These are phyloP conservation scores for Erodium trifolium DNA, from an alignment of 441 rosid genomes.

Conservation along the genomic window DNA sequence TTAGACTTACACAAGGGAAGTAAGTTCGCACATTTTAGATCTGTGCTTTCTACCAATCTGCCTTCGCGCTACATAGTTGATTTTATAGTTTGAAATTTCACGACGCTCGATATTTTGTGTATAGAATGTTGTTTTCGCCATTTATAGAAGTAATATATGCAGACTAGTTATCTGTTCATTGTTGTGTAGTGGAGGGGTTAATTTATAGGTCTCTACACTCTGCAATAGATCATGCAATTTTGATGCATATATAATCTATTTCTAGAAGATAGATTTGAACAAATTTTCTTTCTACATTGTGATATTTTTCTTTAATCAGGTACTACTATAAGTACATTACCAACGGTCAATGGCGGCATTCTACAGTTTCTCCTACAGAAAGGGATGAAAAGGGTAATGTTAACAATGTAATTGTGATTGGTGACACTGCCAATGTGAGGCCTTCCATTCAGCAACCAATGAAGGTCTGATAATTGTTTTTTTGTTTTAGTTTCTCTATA, in stretches of 20 bases:
- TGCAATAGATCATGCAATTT: too few relatives aligned
- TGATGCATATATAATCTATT: neutral
- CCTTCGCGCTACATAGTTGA: neutral
- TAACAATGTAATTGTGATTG: slow-evolving; percentile 67
- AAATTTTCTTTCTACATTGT: slow-evolving; percentile 4
- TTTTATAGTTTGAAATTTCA: neutral
- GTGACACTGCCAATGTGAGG: slow-evolving; percentile 79
- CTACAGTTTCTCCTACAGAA: slow-evolving; percentile 73
- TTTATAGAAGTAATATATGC: neutral
- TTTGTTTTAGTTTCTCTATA: neutral
- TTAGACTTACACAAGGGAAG: slow-evolving; percentile 85
- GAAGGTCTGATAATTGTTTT: slow-evolving; percentile 46
- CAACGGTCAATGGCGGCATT: slow-evolving; percentile 89
- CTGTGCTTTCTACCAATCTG: neutral
- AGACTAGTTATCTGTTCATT: neutral
- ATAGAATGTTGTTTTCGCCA: neutral
- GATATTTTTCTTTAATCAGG: slow-evolving; percentile 32
- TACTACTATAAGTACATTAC: slow-evolving; percentile 77
- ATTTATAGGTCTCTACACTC: too few relatives aligned
- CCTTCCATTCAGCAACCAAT: slow-evolving; percentile 56
- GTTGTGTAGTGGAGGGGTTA: too few relatives aligned
- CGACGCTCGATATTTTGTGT: neutral
- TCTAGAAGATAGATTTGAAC: slow-evolving; percentile 1
- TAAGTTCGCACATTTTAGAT: slow-evolving; percentile 29
- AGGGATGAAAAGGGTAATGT: slow-evolving; percentile 80